phyloP scores from a whole-genome alignment of 2,329 filamentous ascomycete species.

The Balansia obtecta region DNA sequence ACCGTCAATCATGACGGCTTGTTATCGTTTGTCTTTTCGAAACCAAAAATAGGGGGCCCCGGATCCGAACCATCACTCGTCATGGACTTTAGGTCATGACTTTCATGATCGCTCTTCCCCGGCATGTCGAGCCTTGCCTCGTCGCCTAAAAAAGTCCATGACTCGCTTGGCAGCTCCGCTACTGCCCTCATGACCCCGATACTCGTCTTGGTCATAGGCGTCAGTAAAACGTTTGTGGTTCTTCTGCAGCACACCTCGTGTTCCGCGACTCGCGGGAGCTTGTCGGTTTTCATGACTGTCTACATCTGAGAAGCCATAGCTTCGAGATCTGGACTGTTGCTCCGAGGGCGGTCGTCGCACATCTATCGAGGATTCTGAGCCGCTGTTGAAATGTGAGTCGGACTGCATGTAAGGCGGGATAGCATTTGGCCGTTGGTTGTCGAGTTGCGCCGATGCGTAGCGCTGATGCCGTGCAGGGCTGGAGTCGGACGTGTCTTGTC shows the following conservation, averaged over 20 bases:
- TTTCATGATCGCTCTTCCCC: slow-evolving; percentile 34
- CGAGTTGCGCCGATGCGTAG: slow-evolving; percentile 27
- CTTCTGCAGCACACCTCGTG: slow-evolving; percentile 60
- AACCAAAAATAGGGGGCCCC: too few species aligned
- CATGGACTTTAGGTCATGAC: neutral
- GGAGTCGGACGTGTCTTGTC: slow-evolving; percentile 20
- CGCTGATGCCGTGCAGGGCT: slow-evolving; percentile 30
- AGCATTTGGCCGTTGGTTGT: slow-evolving; percentile 27
- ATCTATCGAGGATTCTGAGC: slow-evolving; percentile 43
- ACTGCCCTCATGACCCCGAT: slow-evolving; percentile 61
- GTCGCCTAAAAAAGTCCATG: slow-evolving; percentile 94
- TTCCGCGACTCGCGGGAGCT: slow-evolving; percentile 24
- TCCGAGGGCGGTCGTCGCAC: slow-evolving; percentile 28
- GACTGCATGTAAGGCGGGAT: slow-evolving; percentile 34
- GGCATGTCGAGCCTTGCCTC: slow-evolving; percentile 61
- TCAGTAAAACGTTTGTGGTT: slow-evolving; percentile 80
- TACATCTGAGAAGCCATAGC: slow-evolving; percentile 27
- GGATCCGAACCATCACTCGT: too few species aligned
- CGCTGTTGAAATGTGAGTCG: slow-evolving; percentile 33
- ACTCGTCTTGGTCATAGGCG: slow-evolving; percentile 67
- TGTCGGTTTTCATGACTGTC: slow-evolving; percentile 30
- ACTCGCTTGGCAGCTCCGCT: slow-evolving; percentile 81
- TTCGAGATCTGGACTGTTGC: slow-evolving; percentile 29
- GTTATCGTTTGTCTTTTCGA: too few species aligned
- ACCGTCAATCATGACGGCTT: too few species aligned